Evolutionary conservation across 805 yeast species (phyloP), one percentile per base, ranked within the genome.

Genomic region (Hermanozyma aechmeae): DNA sequence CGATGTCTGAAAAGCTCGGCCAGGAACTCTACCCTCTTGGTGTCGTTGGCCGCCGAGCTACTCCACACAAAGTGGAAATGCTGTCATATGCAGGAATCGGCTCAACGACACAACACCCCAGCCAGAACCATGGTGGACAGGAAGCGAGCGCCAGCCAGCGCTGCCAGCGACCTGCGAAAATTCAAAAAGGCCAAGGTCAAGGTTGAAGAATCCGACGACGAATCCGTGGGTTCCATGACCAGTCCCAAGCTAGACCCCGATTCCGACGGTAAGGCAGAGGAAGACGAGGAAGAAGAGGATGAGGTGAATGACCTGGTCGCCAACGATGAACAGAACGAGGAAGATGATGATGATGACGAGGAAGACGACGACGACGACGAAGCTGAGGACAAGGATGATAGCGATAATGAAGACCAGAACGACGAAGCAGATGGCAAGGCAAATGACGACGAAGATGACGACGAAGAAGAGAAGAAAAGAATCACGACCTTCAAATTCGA

Each of bases 401-500:
- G 53, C 1, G 53, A 51, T 0, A 57, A 58, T 5, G 60, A 52
- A 14, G 62, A 54, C 6, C 67, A 61, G 9, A 62, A 58, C 6
- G 68, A 65, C 15, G 60, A 68, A 6, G 60, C 61, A 2, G 68
- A 60, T 3, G 66, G 58, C 24, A 66, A 59, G 24, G 66, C 56
- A 6, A 22, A 22, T 6, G 12, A 22, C n/a, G 24, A 22, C 13
- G 24, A 22, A 7, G 24, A 22, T 6, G 24, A 22, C 6, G 24
- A 22, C 6, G 68, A 58, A 26, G 65, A 61, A 28, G 66, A 60
- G 29, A 45, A 46, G 39, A 61, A 61, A 30, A 47, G 68, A 34
- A 60, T 53, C 20, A 61, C 65, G 4, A 59, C 64, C 3, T 77
- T 79, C 51, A 66, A 66, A 19, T 79, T 77, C 50, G 94, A 84